Evolutionary conservation across 2,329 filamentous ascomycete species (phyloP).

Genomic region (Mycosphaerella arachidis): DNA sequence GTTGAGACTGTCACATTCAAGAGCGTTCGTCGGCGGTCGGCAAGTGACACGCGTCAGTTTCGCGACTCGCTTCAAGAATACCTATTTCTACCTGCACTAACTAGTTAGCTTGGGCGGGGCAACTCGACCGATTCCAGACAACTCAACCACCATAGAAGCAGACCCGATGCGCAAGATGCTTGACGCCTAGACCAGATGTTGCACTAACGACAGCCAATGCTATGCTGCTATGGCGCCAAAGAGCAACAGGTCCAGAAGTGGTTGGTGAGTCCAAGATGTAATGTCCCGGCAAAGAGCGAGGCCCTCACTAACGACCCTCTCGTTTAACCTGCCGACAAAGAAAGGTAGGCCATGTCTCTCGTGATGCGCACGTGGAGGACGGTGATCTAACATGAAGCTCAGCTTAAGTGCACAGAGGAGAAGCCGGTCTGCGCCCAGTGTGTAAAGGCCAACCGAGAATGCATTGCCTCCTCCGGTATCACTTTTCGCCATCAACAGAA

Average conservation of each 20-base stretch:
- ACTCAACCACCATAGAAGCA: not conserved
- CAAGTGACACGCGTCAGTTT: not conserved
- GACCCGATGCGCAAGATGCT: too few relatives aligned
- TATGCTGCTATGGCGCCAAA: not conserved
- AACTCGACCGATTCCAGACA: not conserved
- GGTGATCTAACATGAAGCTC: not conserved
- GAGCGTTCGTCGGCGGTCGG: not conserved
- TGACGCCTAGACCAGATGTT: too few relatives aligned
- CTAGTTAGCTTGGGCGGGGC: too few relatives aligned
- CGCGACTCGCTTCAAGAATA: not conserved
- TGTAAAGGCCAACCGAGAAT: conserved; percentile 56
- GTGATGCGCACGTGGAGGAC: not conserved
- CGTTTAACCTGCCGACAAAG: conserved; percentile 32
- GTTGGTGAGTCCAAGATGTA: not conserved
- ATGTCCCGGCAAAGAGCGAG: not conserved
- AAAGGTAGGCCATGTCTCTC: conserved; percentile 23
- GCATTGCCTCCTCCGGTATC: conserved; percentile 57
- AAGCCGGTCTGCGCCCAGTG: conserved; percentile 59
- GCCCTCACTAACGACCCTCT: not conserved
- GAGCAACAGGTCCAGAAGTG: not conserved
- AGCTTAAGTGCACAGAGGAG: conserved; percentile 62
- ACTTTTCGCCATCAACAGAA: conserved; percentile 67
- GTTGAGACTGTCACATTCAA: not conserved
- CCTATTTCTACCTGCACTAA: too few relatives aligned
- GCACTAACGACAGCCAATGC: not conserved